These are phyloP conservation scores for Toxicodendron radicans DNA, from an alignment of 345 rosid genomes.

Conservation along the genomic window DNA sequence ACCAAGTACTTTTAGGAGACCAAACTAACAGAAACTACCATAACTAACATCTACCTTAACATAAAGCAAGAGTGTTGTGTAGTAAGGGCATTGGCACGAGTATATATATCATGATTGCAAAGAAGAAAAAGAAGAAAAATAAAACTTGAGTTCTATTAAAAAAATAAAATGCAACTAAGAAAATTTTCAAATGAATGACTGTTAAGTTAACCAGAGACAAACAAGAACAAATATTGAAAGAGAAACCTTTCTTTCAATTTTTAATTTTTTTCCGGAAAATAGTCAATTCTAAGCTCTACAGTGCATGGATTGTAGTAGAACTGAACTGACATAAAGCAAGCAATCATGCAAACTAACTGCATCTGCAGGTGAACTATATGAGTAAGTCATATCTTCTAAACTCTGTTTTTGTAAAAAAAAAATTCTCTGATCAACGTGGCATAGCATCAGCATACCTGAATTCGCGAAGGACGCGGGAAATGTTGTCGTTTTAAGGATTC, in stretches of 20 bases:
- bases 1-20: neutral
- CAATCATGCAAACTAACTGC: neutral
- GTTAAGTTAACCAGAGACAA: neutral
- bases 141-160: neutral
- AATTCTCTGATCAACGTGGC: neutral
- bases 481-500: conserved; percentile 62
- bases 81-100: neutral
- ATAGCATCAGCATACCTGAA: conserved; percentile 57
- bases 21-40: neutral
- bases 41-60: neutral
- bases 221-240: neutral
- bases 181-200: neutral
- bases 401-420: no score
- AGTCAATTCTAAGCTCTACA: neutral
- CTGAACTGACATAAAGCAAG: neutral
- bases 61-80: neutral
- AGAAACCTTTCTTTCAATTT: neutral
- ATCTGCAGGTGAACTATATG: neutral
- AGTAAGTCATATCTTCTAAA: neutral
- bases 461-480: conserved; percentile 68
- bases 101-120: neutral
- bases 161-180: neutral
- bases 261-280: neutral
- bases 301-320: neutral
- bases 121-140: neutral